Percentiles rank a stretch among this genome's conserved stretches.
These are phyloP conservation scores for Raffaelea arxii DNA, from an alignment of 2,329 filamentous ascomycete genomes.

Conservation along the genomic window DNA sequence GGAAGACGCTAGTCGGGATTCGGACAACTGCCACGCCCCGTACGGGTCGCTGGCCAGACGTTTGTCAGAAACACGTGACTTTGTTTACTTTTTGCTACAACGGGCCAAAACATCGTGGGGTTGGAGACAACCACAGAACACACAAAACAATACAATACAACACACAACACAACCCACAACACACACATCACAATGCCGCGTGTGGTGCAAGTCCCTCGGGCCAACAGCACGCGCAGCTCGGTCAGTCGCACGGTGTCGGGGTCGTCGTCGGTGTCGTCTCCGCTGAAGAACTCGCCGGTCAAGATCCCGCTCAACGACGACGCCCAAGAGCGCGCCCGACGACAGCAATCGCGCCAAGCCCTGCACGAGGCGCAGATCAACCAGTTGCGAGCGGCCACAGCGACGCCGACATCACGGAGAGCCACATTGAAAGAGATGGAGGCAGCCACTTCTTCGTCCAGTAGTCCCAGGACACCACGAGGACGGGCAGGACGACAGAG, in stretches of 20 bases:
- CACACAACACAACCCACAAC: constrained; percentile 10
- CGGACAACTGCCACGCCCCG: too few species aligned
- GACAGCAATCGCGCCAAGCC: constrained; percentile 78
- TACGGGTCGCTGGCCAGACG: not conserved
- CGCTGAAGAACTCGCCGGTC: constrained; percentile 48
- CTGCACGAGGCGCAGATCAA: constrained; percentile 87
- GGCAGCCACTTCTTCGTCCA: constrained; percentile 33
- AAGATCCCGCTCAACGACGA: constrained; percentile 95
- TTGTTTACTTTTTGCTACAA: constrained; percentile 18
- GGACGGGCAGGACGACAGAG: constrained; percentile 10
- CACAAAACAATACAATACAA: constrained; percentile 10
- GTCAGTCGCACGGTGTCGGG: constrained; percentile 36
- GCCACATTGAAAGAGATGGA: constrained; percentile 44
- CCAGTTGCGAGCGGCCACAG: constrained; percentile 71
- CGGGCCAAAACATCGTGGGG: constrained; percentile 5
- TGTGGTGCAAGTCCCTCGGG: constrained; percentile 44
- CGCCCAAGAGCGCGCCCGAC: constrained; percentile 78
- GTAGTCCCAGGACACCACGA: constrained; percentile 40
- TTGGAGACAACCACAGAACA: not conserved
- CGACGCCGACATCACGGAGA: constrained; percentile 58
- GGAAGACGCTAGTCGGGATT: too few species aligned
- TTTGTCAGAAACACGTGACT: constrained; percentile 9
- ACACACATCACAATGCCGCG: constrained; percentile 40
- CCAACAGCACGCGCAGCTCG: constrained; percentile 24
- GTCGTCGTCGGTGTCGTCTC: constrained; percentile 36